Evolutionary conservation across 2,329 filamentous ascomycete genomes (phyloP), one percentile per base, ranked within the genome.

Genomic region (Apiospora kogelbergensis): DNA sequence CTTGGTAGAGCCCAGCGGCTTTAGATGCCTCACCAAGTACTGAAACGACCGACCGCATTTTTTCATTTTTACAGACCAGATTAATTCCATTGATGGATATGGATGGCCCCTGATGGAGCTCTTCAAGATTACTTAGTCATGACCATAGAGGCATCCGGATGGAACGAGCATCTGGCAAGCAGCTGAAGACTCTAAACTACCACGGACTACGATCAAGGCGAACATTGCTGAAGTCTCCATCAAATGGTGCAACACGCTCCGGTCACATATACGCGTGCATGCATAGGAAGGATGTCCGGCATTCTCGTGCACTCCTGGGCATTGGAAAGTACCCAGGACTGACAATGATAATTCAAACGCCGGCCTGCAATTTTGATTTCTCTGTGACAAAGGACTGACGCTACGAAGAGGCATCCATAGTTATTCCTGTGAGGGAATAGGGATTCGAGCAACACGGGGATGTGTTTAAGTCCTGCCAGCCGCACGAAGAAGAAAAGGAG

Each of bases 391-490:
- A 76, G 87, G 89, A 91, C 88, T 90, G 92, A 94, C 92, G 90
- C 91, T 89, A 76, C 81, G 82, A 82, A 77, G 74, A 72, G 72
- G 73, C 72, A 84, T 86, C 84, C 84, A 86, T 89, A 82, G 81
- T 76, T 78, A 79, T 83, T 84, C 86, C 82, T 80, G 84, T 79
- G 73, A 79, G 76, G 73, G 77, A 79, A 77, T 79, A 57, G 78
- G 84, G 84, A 90, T 85, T 85, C 88, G 90, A 92, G 91, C 91
- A 94, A 94, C 91, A 93, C 89, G 91, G 91, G 89, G 87, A 88
- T 88, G 84, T 82, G 84, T 86, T 83, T 79, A 82, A 83, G 87
- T 90, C 86, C 89, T 90, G 89, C 89, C 90, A 45, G 91, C 92
- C 91, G 91, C 92, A 94, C 91, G 85, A 93, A 86, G 89, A 87